phyloP scores from a whole-genome alignment of 305 asterid species.

The Andrographis paniculata region DNA sequence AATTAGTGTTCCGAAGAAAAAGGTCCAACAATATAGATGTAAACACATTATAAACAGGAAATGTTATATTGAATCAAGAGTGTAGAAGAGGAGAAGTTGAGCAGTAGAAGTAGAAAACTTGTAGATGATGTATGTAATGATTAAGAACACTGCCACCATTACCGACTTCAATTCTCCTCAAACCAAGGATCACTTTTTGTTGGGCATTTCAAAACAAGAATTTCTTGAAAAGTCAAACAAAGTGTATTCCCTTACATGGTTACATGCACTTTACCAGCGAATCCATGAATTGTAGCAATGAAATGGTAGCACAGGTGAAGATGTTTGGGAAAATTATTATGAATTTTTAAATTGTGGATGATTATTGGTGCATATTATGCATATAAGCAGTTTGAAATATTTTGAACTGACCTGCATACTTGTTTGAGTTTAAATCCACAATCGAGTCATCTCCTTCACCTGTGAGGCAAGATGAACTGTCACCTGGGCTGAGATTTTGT shows the following conservation, averaged over 20 bases:
- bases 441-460: conserved; percentile 75
- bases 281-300: neutral
- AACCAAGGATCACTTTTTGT: no score
- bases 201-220: no score
- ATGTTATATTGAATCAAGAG: no score
- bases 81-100: no score
- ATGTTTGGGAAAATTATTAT: conserved; percentile 5
- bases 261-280: no score
- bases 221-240: no score
- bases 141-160: no score
- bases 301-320: neutral
- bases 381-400: conserved; percentile 9
- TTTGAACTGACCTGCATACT: conserved; percentile 67
- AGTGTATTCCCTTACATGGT: no score
- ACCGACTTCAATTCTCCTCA: no score
- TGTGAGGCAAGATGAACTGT: conserved; percentile 67
- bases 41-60: neutral
- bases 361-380: conserved; percentile 2
- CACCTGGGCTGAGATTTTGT: conserved; percentile 70
- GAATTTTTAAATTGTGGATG: conserved; percentile 4
- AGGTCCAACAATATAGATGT: conserved; percentile 3
- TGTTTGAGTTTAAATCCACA: conserved; percentile 93
- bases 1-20: neutral
- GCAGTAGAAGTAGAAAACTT: no score
- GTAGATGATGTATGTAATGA: no score